Conservation (phyloP, 331 rosid species). For the Telfairia occidentalis region DNA sequence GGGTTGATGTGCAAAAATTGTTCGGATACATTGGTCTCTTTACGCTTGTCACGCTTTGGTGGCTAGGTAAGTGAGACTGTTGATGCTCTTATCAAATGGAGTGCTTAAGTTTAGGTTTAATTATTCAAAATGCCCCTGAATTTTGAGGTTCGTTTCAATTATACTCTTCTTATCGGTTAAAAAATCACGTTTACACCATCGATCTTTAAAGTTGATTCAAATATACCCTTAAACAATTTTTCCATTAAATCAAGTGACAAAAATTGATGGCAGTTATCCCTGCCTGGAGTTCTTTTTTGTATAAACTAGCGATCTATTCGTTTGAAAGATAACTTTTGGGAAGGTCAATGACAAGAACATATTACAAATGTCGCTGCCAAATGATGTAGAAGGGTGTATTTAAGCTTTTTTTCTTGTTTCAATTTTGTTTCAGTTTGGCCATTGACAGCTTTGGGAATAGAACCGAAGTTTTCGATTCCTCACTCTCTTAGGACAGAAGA, state of each 20-base stretch:
- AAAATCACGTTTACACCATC: no score
- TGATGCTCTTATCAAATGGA: not conserved
- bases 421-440: slow-evolving; percentile 66
- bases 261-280: no score
- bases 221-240: no score
- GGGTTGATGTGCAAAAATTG: slow-evolving; percentile 74
- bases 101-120: not conserved
- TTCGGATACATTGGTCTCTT: slow-evolving; percentile 87
- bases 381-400: not conserved
- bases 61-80: slow-evolving; percentile 54
- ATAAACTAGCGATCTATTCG: not conserved
- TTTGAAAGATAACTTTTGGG: not conserved
- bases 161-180: no score
- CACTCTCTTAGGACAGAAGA: slow-evolving; percentile 63
- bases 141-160: no score
- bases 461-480: slow-evolving; percentile 80
- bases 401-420: slow-evolving; percentile 9
- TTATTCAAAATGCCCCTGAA: no score
- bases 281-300: not conserved
- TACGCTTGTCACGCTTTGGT: slow-evolving; percentile 77
- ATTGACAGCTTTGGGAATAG: slow-evolving; percentile 79
- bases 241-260: no score
- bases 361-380: not conserved
- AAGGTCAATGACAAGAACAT: not conserved
- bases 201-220: no score